A percentile compares a stretch with the other conserved stretches of the same genome.
These are phyloP conservation scores for Neonectria magnoliae DNA, from an alignment of 2,329 filamentous ascomycete genomes.

Conservation along the genomic window DNA sequence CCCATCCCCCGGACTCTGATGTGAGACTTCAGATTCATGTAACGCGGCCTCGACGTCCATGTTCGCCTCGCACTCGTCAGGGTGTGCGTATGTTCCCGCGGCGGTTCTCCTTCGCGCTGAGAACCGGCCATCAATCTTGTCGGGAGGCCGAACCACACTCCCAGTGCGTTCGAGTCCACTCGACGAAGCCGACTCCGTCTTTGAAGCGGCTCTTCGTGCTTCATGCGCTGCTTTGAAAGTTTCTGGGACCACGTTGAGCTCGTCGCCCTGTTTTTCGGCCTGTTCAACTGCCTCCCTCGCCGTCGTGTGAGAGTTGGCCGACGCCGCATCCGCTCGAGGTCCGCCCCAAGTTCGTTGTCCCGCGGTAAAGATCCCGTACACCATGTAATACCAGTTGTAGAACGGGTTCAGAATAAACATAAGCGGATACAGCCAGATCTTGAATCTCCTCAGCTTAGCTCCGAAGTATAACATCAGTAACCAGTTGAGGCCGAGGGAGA, in stretches of 20 bases:
- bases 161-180: conserved; percentile 57
- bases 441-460: conserved; percentile 84
- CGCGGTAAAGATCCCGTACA: conserved; percentile 94
- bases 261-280: conserved; percentile 82
- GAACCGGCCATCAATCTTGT: conserved; percentile 81
- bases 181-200: conserved; percentile 38
- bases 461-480: conserved; percentile 96
- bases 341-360: conserved; percentile 96
- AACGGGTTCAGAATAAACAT: conserved; percentile 98
- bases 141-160: conserved; percentile 76
- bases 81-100: conserved; percentile 75
- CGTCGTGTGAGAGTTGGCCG: conserved; percentile 79
- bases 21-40: not conserved
- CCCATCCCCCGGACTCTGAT: conserved; percentile 1
- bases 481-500: conserved; percentile 94
- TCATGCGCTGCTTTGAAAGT: conserved; percentile 75
- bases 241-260: conserved; percentile 88
- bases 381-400: conserved; percentile 99
- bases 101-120: conserved; percentile 74
- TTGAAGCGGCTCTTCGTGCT: conserved; percentile 52
- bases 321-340: conserved; percentile 86
- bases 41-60: conserved; percentile 41
- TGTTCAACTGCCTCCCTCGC: conserved; percentile 85
- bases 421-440: conserved; percentile 92
- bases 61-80: conserved; percentile 63